A percentile compares a stretch with the other conserved stretches of the same genome.
phyloP scores from a whole-genome alignment of 306 rosid species.

The Lathyrus aphaca region DNA sequence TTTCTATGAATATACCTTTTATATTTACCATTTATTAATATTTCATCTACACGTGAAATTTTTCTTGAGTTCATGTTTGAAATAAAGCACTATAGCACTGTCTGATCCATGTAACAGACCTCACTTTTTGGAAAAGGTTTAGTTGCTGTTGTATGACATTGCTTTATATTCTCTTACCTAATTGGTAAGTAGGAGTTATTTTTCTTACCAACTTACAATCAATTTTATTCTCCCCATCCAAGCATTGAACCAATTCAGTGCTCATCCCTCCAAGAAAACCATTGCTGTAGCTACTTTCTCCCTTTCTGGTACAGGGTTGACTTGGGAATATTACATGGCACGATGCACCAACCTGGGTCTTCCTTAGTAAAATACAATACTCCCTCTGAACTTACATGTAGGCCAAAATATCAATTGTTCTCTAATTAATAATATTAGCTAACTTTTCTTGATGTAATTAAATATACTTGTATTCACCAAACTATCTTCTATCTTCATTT shows the following conservation, averaged over 20 bases:
- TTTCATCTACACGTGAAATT: slow-evolving; percentile 10
- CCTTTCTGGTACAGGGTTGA: background rate
- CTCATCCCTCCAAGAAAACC: slow-evolving; percentile 1
- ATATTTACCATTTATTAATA: background rate
- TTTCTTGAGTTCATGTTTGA: slow-evolving; percentile 9
- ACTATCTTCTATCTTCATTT: background rate
- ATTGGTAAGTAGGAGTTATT: slow-evolving; percentile 2
- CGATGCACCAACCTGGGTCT: background rate
- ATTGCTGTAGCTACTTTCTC: background rate
- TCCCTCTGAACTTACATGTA: background rate
- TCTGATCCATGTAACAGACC: background rate
- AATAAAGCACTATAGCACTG: background rate
- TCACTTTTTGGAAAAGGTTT: background rate
- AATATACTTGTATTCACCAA: background rate
- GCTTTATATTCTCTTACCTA: slow-evolving; percentile 16
- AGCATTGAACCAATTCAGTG: background rate
- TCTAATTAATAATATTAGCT: background rate
- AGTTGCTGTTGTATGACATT: slow-evolving; percentile 11
- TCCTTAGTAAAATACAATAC: background rate
- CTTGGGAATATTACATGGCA: background rate
- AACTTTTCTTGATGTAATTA: background rate
- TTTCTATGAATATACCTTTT: slow-evolving; percentile 14
- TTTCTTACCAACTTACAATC: background rate
- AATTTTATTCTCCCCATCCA: background rate
- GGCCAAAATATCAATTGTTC: background rate